Percentiles rank a stretch among this genome's conserved stretches.
phyloP scores from a whole-genome alignment of 2,329 filamentous ascomycete species.

The Cladosporium sphaerospermum region DNA sequence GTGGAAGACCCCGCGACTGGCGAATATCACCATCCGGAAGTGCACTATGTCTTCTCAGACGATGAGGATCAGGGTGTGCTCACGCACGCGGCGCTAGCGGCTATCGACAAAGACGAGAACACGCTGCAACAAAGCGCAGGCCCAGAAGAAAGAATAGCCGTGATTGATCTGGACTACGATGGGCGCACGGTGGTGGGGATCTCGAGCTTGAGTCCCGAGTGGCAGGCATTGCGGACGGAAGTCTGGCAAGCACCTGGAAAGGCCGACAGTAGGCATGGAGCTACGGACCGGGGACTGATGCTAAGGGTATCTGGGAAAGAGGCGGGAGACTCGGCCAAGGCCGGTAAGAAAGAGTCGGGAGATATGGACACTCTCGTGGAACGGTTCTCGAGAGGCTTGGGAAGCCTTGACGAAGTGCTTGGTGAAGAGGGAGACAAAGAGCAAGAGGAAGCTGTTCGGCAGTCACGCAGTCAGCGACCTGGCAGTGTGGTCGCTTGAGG shows the following conservation, averaged over 20 bases:
- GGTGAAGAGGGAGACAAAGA: slow-evolving; percentile 46
- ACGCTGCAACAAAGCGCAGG: slow-evolving; percentile 13
- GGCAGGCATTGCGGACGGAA: slow-evolving; percentile 56
- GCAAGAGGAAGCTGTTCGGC: background rate
- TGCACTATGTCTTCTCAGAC: slow-evolving; percentile 90
- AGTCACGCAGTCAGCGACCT: background rate
- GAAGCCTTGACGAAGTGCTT: slow-evolving; percentile 31
- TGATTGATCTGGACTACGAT: slow-evolving; percentile 47
- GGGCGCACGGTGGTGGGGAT: slow-evolving; percentile 57
- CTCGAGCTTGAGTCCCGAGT: slow-evolving; percentile 66
- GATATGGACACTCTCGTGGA: slow-evolving; percentile 34
- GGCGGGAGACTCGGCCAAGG: slow-evolving; percentile 20
- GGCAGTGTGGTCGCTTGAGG: background rate
- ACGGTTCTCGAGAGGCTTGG: slow-evolving; percentile 31
- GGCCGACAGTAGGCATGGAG: slow-evolving; percentile 14
- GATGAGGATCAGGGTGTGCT: slow-evolving; percentile 67
- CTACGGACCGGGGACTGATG: slow-evolving; percentile 47
- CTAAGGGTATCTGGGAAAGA: slow-evolving; percentile 53
- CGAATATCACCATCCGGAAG: slow-evolving; percentile 73
- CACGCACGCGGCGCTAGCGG: slow-evolving; percentile 56
- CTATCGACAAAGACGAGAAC: slow-evolving; percentile 43
- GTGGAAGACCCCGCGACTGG: slow-evolving; percentile 68
- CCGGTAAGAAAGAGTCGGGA: slow-evolving; percentile 24
- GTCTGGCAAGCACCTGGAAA: slow-evolving; percentile 58
- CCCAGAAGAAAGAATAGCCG: slow-evolving; percentile 48